Percentiles rank a stretch among this genome's conserved stretches.
Evolutionary conservation across 768 basidiomycete species (phyloP).

Genomic region (Leccinum aurantiacum): DNA sequence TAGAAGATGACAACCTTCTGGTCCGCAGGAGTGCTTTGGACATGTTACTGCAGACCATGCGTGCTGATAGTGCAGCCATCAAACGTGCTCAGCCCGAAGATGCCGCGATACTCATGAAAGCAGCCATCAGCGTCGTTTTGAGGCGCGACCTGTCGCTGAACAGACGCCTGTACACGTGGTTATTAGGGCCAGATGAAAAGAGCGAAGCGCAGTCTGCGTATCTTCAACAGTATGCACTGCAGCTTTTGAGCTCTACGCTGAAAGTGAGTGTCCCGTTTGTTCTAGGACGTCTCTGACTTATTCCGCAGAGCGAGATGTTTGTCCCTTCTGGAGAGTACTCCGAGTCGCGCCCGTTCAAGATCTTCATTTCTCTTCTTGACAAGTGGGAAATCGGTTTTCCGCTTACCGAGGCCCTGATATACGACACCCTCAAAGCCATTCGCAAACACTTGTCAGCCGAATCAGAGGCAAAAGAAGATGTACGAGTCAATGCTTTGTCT

Average conservation of each 20-base stretch:
- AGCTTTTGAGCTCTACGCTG: conserved; percentile 66
- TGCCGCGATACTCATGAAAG: conserved; percentile 78
- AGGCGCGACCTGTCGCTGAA: conserved; percentile 91
- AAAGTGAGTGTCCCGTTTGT: conserved; percentile 44
- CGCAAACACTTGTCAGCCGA: conserved; percentile 53
- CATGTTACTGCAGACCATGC: conserved; percentile 74
- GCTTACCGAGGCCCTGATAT: conserved; percentile 74
- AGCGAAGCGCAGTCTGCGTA: conserved; percentile 73
- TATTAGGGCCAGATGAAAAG: conserved; percentile 81
- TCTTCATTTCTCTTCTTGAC: conserved; percentile 91
- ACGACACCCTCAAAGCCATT: conserved; percentile 78
- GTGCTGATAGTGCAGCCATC: conserved; percentile 69
- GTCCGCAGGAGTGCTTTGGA: conserved; percentile 87
- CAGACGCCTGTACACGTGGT: conserved; percentile 89
- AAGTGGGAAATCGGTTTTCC: conserved; percentile 94
- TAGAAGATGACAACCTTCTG: conserved; percentile 93
- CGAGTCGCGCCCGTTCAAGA: conserved; percentile 88
- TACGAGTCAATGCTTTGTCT: conserved; percentile 32
- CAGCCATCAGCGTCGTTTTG: conserved; percentile 85
- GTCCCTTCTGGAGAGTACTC: conserved; percentile 69
- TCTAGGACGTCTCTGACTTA: conserved; percentile 14
- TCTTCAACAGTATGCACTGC: conserved; percentile 68
- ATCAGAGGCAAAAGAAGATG: conserved; percentile 60
- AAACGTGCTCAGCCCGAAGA: conserved; percentile 71
- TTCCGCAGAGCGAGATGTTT: conserved; percentile 69